Evolutionary conservation across 805 yeast species (phyloP), one percentile per base, ranked within the genome.

Genomic region (Kluyveromyces starmeri): DNA sequence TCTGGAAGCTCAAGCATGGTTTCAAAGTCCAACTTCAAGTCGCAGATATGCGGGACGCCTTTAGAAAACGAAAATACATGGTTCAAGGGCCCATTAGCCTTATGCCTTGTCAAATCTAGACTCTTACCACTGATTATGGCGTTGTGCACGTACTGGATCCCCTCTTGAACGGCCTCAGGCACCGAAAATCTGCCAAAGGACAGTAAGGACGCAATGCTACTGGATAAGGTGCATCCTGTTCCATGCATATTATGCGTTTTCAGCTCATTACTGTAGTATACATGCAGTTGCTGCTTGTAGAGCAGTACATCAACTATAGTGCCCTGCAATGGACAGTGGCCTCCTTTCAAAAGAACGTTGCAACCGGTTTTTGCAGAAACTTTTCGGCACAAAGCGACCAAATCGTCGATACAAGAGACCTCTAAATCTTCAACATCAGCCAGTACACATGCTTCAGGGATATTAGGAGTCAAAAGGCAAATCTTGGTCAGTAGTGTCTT

Each of bases 141-240:
- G 36, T 65, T 63, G 44, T 77, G 85, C 10, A 84, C 76, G 49
- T 73, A 86, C 42, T 70, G 70, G 31, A 83, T 70, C 0, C 80
- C 73, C 14, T 67, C 59, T 7, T 65, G 64, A 6, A 82, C 70
- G 0, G 94, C 64, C 2, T 64, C 65, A 3, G 46, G 42, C 7
- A 83, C 47, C 0, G 61, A 21, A n/a, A n/a, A n/a, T 22, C 50
- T 43, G 0, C 78, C 78, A 22, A 64, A 64, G 3, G 94, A 88
- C 17, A 84, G 45, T 45, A 81, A 74, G 2, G 92, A 75, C 0
- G 92, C 78, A 42, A 86, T 78, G 0, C 94, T 69, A 1, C 94
- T 77, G 0, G 94, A 75, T 33, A 86, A 63, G 0, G 95, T 82
- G 57, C 96, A 86, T 1, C 96, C 96, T 3, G 95, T 83, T 9